Evolutionary conservation across 1,139 yeast genomes (phyloP), one percentile per base, ranked within the genome.

Genomic region (Debaryomycetaceae sp.): DNA sequence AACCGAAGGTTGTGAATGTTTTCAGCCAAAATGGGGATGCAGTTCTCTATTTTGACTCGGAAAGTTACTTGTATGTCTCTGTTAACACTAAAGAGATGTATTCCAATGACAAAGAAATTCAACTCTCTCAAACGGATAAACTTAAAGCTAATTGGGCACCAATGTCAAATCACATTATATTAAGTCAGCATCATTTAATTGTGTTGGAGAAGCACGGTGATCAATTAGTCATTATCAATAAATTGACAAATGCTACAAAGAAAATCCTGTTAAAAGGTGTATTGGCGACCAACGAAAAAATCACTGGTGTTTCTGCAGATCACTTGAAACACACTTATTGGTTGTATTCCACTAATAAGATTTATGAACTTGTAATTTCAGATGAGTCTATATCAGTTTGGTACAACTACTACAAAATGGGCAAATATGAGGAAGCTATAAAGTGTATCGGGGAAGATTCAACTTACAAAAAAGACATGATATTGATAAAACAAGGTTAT

Each of bases 321-420:
- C 64, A 68, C 39, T 47, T 59, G 3, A 65, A 69, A 17, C 58
- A 67, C 6, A 63, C 63, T 30, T 48, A 42, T 37, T 50, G 59
- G 61, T 15, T 58, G 30, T 51, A 48, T 49, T 41, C 58, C 24
- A 39, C 39, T 30, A 38, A 46, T 46, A 41, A 52, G 40, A 48
- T 63, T 46, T 45, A 48, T 56, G 59, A 94, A 56, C 62, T 94
- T 7, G 72, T 87, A 3, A 67, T 87, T 7, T 75, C 72, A 26
- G 76, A 85, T 49, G 98, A 92, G 56, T 71, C 81, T 5, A 66
- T 74, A 5, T 83, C 87, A 17, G 82, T 89, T 4, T 88, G 97
- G 96, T 77, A 75, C 45, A 73, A 83, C 5, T 73, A 87, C 56
- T 70, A 85, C 41, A 78, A 76, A 33, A 70, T 78, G 53, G 75